A percentile compares a stretch with the other conserved stretches of the same genome.
Evolutionary conservation across 495 filamentous ascomycete genomes (phyloP).

Genomic region (Penicillium steckii): DNA sequence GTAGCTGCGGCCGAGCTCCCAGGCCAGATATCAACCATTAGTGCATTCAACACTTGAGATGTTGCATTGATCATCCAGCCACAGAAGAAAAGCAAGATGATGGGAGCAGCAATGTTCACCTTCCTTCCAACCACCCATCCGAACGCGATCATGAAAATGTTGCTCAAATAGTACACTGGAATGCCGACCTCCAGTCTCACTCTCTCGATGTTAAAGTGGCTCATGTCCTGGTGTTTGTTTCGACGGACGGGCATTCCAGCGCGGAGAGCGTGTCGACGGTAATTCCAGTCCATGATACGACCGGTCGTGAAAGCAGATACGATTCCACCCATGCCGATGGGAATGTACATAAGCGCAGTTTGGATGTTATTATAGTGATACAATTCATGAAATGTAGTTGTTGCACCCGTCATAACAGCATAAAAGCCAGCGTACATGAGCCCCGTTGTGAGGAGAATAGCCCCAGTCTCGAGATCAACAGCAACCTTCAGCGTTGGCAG

Average conservation of each 20-base stretch:
- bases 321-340: conserved; percentile 40
- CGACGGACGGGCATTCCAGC: conserved; percentile 34
- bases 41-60: conserved; percentile 36
- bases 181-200: conserved; percentile 38
- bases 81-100: conserved; percentile 32
- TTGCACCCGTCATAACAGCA: conserved; percentile 50
- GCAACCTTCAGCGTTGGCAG: conserved; percentile 59
- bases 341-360: conserved; percentile 44
- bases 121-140: conserved; percentile 46
- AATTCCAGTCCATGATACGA: conserved; percentile 45
- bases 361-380: conserved; percentile 46
- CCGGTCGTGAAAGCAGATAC: conserved; percentile 35
- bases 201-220: conserved; percentile 44
- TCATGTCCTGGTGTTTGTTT: conserved; percentile 40
- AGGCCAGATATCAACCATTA: conserved; percentile 64
- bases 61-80: conserved; percentile 34
- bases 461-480: conserved; percentile 58
- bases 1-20: conserved; percentile 56
- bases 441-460: conserved; percentile 56
- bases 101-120: conserved; percentile 32
- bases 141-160: conserved; percentile 37
- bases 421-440: conserved; percentile 57
- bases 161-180: conserved; percentile 32
- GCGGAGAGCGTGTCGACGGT: conserved; percentile 33
- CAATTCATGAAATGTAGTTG: conserved; percentile 55